Evolutionary conservation across 768 basidiomycete species (phyloP).

Genomic region (Termitomyces sp.): DNA sequence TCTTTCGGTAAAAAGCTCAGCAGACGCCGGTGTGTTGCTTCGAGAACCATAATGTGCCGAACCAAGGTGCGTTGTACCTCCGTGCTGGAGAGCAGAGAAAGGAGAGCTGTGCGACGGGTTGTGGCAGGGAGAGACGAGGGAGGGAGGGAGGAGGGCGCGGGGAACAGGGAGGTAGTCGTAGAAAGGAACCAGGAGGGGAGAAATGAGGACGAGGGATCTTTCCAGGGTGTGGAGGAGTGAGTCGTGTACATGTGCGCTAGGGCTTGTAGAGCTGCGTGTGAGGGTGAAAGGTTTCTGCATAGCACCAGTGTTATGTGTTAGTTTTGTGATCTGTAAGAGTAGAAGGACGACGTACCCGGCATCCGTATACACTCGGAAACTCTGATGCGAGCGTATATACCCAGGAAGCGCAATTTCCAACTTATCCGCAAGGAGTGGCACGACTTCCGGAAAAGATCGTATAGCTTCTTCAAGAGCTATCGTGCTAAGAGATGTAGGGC

Average conservation of each 20-base stretch:
- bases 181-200: slow-evolving; percentile 68
- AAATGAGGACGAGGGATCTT: slow-evolving; percentile 49
- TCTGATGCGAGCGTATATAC: slow-evolving; percentile 51
- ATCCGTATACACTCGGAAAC: slow-evolving; percentile 69
- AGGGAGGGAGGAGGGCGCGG: slow-evolving; percentile 34
- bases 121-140: slow-evolving; percentile 30
- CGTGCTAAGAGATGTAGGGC: slow-evolving; percentile 45
- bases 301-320: background rate
- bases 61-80: slow-evolving; percentile 51
- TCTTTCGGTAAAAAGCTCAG: slow-evolving; percentile 67
- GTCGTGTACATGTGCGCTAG: slow-evolving; percentile 86
- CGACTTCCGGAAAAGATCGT: slow-evolving; percentile 71
- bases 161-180: slow-evolving; percentile 44
- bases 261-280: slow-evolving; percentile 59
- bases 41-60: slow-evolving; percentile 76
- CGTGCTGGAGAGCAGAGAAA: slow-evolving; percentile 33
- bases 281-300: slow-evolving; percentile 31
- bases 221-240: slow-evolving; percentile 78
- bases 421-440: slow-evolving; percentile 83
- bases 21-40: slow-evolving; percentile 51
- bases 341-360: slow-evolving; percentile 38
- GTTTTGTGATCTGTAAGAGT: background rate
- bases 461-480: slow-evolving; percentile 71
- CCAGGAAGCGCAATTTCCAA: slow-evolving; percentile 63
- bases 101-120: slow-evolving; percentile 24